Evolutionary conservation across 805 yeast genomes (phyloP), one percentile per base, ranked within the genome.

Genomic region (Metahyphopichia silvanorum): DNA sequence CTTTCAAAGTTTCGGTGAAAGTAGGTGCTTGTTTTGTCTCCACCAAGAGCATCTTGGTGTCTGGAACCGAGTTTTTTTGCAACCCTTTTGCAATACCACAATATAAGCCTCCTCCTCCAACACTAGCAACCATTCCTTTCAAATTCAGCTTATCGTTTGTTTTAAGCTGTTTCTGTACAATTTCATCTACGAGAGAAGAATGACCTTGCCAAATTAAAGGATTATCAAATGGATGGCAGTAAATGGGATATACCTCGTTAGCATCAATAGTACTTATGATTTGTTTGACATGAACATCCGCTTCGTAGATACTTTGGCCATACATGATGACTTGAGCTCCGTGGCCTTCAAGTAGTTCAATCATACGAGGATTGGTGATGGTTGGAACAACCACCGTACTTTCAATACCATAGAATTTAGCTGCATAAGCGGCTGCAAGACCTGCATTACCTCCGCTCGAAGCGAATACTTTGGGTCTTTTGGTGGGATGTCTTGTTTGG

Each of bases 21-120:
- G 82, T 76, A 8, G 82, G 79, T 10, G 80, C 78, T 14, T 79
- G 80, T n/a, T 53, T 58, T 0, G 87, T 78, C 48, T 82, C 88
- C 3, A 79, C 69, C 11, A 37, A 74, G 60, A 41, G 63, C 37
- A 57, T 51, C 38, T 40, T 62, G 15, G 66, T 55, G 15, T 55
- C 36, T 10, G 13, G 10, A 1, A 25, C 18, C 5, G 34, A 47
- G 41, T 66, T 44, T 24, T 53, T 51, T 27, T 53, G 40, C 32
- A 76, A 47, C 0, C 80, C 81, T 30, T 57, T 46, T 35, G 66
- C 62, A 2, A 76, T 52, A 4, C 82, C 80, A 43, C 71, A 69
- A 53, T 72, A 74, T 16, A 76, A 54, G 0, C 80, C 80, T 11
- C 80, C 80, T 6, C 80, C 81, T 5, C 80, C 80, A 27, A 74